These are phyloP conservation scores for Angomonas ambiguus DNA, from an alignment of 208 protist species.

Conservation along the genomic window DNA sequence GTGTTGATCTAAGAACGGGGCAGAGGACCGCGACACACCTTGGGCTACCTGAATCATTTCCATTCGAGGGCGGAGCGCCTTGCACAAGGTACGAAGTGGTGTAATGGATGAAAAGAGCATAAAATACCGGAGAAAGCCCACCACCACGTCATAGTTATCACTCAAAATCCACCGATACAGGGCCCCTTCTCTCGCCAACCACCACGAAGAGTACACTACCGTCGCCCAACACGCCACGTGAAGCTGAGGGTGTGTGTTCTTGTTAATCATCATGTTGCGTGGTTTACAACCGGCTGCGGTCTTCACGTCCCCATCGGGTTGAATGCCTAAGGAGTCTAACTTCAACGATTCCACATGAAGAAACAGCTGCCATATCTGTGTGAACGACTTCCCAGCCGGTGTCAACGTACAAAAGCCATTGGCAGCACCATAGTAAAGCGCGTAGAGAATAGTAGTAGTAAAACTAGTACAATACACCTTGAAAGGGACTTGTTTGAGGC, in stretches of 20 bases:
- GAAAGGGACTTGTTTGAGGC: constrained; percentile 75
- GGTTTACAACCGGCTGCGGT: neutral
- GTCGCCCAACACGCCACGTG: constrained; percentile 64
- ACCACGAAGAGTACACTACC: constrained; percentile 80
- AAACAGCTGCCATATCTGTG: constrained; percentile 80
- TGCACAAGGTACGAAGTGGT: constrained; percentile 35
- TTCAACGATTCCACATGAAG: constrained; percentile 19
- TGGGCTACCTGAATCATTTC: constrained; percentile 34
- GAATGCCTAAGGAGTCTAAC: neutral
- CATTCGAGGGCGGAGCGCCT: constrained; percentile 52
- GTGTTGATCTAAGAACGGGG: constrained; percentile 77
- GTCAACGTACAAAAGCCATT: constrained; percentile 62
- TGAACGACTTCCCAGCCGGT: constrained; percentile 33
- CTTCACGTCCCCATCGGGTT: neutral
- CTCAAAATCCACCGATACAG: constrained; percentile 77
- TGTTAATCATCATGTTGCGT: constrained; percentile 41
- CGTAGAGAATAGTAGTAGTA: constrained; percentile 64
- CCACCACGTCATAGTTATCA: constrained; percentile 52
- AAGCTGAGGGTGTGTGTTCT: constrained; percentile 63
- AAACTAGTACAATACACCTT: constrained; percentile 82
- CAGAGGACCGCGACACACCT: constrained; percentile 62
- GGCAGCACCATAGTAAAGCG: constrained; percentile 50
- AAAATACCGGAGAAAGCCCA: constrained; percentile 75
- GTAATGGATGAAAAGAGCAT: constrained; percentile 40
- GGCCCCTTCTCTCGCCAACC: constrained; percentile 61